phyloP scores from a whole-genome alignment of 2,329 filamentous ascomycete genomes.

The Byssochlamys sp. region DNA sequence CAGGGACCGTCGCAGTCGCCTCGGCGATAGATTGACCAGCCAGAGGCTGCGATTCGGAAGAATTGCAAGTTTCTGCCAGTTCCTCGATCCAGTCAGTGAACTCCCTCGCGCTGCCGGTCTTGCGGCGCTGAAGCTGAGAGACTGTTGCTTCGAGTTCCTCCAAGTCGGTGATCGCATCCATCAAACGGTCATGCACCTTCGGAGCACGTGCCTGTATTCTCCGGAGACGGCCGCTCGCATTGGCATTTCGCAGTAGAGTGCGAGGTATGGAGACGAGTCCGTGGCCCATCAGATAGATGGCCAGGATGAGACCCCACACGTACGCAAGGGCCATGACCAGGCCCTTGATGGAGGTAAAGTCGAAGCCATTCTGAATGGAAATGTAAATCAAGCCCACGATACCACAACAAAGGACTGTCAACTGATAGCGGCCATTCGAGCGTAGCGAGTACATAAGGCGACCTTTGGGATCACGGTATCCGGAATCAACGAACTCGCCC shows the following conservation, averaged over 20 bases:
- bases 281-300: constrained; percentile 96
- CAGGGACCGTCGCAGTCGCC: constrained; percentile 50
- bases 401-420: constrained; percentile 63
- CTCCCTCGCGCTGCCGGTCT: constrained; percentile 63
- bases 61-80: constrained; percentile 63
- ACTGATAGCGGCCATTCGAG: constrained; percentile 79
- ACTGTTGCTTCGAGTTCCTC: constrained; percentile 77
- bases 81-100: constrained; percentile 96
- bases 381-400: constrained; percentile 71
- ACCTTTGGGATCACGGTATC: constrained; percentile 75
- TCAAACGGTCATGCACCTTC: constrained; percentile 73
- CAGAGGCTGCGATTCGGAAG: constrained; percentile 50
- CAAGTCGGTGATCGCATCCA: constrained; percentile 69
- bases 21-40: constrained; percentile 28
- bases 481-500: constrained; percentile 88
- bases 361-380: constrained; percentile 65
- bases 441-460: constrained; percentile 76
- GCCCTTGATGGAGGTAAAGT: constrained; percentile 64
- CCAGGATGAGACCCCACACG: constrained; percentile 80
- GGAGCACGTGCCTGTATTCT: constrained; percentile 71
- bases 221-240: constrained; percentile 62
- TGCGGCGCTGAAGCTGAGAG: constrained; percentile 65
- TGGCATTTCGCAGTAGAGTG: constrained; percentile 67
- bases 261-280: constrained; percentile 85
- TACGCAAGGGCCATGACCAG: constrained; percentile 90